These are phyloP conservation scores for thale cress (Arabidopsis thaliana) DNA, from an alignment of 345 rosid genomes.

Conservation along the genomic window DNA sequence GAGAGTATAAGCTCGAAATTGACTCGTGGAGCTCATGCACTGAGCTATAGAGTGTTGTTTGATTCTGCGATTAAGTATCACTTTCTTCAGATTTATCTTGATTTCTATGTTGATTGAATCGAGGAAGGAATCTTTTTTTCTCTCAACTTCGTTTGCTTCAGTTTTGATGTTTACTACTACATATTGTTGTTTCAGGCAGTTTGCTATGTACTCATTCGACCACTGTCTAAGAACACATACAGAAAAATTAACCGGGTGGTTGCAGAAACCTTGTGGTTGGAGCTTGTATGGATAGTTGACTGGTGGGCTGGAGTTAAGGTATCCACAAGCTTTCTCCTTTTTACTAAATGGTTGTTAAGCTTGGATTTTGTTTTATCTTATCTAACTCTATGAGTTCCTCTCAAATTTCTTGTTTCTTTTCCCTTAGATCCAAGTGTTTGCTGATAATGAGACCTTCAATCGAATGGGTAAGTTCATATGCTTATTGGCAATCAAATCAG, in stretches of 20 bases:
- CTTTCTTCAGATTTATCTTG: background rate
- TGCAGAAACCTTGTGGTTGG: constrained; percentile 90
- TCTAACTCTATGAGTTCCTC: background rate
- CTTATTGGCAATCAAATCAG: background rate
- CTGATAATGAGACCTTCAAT: constrained; percentile 72
- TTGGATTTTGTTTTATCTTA: background rate
- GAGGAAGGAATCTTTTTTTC: constrained; percentile 10
- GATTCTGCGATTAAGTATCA: background rate
- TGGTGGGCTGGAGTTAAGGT: constrained; percentile 99
- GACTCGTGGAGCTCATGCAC: constrained; percentile 10
- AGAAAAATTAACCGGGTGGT: constrained; percentile 73
- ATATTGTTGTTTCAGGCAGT: constrained; percentile 66
- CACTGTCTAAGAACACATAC: constrained; percentile 74
- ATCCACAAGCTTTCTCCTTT: constrained; percentile 2
- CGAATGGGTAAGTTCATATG: constrained; percentile 67
- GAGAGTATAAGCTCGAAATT: constrained; percentile 10
- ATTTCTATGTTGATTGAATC: background rate
- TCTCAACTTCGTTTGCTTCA: constrained; percentile 20
- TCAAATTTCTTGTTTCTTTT: constrained; percentile 36
- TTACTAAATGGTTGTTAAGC: background rate
- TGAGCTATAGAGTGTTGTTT: constrained; percentile 13
- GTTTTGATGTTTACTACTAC: constrained; percentile 26
- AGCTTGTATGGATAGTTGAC: constrained; percentile 90
- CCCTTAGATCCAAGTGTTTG: constrained; percentile 72
- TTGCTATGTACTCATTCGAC: constrained; percentile 72